Percentiles rank a stretch among this genome's conserved stretches.
phyloP scores from a whole-genome alignment of 192 early-diverging fungal genomes.

The Obelidium mucronatum region DNA sequence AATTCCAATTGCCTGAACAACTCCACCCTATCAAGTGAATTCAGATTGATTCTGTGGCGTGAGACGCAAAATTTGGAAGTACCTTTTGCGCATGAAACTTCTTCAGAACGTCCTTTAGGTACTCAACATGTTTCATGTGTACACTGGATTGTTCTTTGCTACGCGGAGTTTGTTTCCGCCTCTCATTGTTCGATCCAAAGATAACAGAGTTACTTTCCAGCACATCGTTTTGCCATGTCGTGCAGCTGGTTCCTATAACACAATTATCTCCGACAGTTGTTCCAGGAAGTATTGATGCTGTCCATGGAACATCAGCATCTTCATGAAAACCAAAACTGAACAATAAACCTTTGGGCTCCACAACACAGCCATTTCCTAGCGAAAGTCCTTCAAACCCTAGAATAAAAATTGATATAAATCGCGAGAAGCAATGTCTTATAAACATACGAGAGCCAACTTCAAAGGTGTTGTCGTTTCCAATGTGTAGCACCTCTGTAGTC shows the following conservation, averaged over 20 bases:
- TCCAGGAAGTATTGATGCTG: slow-evolving; percentile 62
- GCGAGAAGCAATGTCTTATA: too few relatives aligned
- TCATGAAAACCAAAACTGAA: background rate
- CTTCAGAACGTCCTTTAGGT: slow-evolving; percentile 63
- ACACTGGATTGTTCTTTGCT: slow-evolving; percentile 58
- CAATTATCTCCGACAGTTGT: slow-evolving; percentile 72
- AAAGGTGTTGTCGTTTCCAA: slow-evolving; percentile 79
- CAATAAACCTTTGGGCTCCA: slow-evolving; percentile 68
- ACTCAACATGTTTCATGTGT: slow-evolving; percentile 75
- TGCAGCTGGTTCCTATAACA: slow-evolving; percentile 74
- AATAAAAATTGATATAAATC: too few relatives aligned
- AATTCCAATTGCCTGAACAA: slow-evolving; percentile 16
- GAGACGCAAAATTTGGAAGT: background rate
- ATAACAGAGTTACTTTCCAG: slow-evolving; percentile 72
- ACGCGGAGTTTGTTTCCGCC: slow-evolving; percentile 57
- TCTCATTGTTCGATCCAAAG: slow-evolving; percentile 61
- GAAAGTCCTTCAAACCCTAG: slow-evolving; percentile 70
- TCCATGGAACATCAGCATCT: slow-evolving; percentile 1
- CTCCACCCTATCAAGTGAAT: slow-evolving; percentile 7
- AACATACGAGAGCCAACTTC: slow-evolving; percentile 74
- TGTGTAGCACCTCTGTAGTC: slow-evolving; percentile 50
- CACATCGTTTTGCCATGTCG: slow-evolving; percentile 64
- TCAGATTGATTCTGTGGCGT: too few relatives aligned
- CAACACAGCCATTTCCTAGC: slow-evolving; percentile 69
- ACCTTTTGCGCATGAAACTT: slow-evolving; percentile 32